Conservation (phyloP, 768 basidiomycete species). For the Suillus discolor region DNA sequence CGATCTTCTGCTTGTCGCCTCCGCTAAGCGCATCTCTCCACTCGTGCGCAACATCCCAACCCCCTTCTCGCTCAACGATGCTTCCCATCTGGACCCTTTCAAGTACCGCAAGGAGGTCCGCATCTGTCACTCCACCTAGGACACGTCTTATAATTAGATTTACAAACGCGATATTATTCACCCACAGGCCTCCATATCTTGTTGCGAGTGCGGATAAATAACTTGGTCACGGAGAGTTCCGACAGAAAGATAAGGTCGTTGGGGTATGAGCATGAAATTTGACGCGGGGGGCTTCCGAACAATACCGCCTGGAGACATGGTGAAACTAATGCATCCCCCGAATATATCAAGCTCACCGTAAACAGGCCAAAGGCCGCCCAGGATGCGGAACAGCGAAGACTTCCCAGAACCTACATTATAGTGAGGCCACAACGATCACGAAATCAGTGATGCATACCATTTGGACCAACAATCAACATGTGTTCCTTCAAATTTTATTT, state of each 20-base stretch:
- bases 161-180: constrained; percentile 16
- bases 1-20: constrained; percentile 96
- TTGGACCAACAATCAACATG: constrained; percentile 91
- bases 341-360: constrained; percentile 31
- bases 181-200: constrained; percentile 78
- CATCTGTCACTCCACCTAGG: constrained; percentile 72
- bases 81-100: constrained; percentile 80
- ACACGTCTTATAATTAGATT: constrained; percentile 11
- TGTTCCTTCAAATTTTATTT: constrained; percentile 63
- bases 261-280: constrained; percentile 93
- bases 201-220: constrained; percentile 88
- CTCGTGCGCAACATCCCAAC: constrained; percentile 87
- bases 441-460: constrained; percentile 52
- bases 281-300: constrained; percentile 88
- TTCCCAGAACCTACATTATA: constrained; percentile 71
- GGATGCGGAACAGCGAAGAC: constrained; percentile 91
- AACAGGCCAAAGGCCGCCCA: constrained; percentile 96
- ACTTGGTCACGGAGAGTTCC: constrained; percentile 96
- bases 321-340: neutral
- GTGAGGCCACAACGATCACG: constrained; percentile 1
- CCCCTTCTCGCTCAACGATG: constrained; percentile 94
- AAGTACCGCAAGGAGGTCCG: constrained; percentile 71
- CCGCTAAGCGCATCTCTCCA: constrained; percentile 95
- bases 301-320: constrained; percentile 51
- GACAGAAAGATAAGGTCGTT: constrained; percentile 91